Evolutionary conservation across 495 filamentous ascomycete genomes (phyloP).

Genomic region (Podospora comata): DNA sequence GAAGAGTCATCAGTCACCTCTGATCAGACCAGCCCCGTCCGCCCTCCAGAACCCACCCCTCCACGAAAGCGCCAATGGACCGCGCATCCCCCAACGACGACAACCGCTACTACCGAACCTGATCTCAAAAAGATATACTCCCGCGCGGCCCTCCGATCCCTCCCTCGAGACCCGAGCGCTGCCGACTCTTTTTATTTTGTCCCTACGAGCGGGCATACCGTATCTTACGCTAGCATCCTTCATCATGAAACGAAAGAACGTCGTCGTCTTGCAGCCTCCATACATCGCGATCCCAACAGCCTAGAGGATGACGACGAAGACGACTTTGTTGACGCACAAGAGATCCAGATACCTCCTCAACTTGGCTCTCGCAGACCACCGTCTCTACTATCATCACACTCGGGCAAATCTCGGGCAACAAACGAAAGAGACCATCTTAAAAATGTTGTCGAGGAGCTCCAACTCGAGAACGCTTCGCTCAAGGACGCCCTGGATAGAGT

Average conservation of each 20-base stretch:
- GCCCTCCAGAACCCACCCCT: conserved; percentile 22
- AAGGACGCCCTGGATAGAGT: conserved; percentile 73
- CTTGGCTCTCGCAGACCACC: conserved; percentile 27
- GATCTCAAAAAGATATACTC: conserved; percentile 78
- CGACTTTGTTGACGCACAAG: conserved; percentile 84
- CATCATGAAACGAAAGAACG: conserved; percentile 66
- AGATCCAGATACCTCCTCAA: conserved; percentile 43
- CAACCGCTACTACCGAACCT: conserved; percentile 51
- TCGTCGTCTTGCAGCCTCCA: conserved; percentile 44
- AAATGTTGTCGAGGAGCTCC: conserved; percentile 69
- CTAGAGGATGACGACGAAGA: conserved; percentile 56
- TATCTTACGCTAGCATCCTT: conserved; percentile 85
- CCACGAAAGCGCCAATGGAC: conserved; percentile 43
- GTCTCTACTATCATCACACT: conserved; percentile 23
- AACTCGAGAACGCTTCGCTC: conserved; percentile 74
- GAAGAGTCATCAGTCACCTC: conserved; percentile 44
- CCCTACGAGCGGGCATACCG: conserved; percentile 80
- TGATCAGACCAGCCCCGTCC: conserved; percentile 26
- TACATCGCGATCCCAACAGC: conserved; percentile 31
- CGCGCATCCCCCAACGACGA: conserved; percentile 20
- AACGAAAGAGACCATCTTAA: conserved; percentile 31
- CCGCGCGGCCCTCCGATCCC: conserved; percentile 70
- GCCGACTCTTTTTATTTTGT: conserved; percentile 92
- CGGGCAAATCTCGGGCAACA: conserved; percentile 21
- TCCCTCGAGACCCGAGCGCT: conserved; percentile 32